phyloP scores from a whole-genome alignment of 495 filamentous ascomycete species.

The Penicillium egyptiacum region DNA sequence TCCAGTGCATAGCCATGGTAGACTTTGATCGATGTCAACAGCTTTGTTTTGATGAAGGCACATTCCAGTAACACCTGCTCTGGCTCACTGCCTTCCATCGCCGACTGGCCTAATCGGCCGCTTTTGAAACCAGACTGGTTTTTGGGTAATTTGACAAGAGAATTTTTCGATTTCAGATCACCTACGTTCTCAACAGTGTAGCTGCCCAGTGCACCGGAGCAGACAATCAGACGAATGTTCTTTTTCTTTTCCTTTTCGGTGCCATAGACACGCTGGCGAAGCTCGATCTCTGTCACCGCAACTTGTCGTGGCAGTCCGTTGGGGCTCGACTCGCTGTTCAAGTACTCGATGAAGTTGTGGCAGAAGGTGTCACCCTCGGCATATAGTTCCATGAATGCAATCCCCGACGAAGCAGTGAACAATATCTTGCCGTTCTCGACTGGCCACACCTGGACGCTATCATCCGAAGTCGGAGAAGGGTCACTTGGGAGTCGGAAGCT shows the following conservation, averaged over 20 bases:
- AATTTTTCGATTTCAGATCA: conserved; percentile 65
- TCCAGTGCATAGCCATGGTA: conserved; percentile 79
- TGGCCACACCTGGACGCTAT: conserved; percentile 84
- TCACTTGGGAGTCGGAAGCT: conserved; percentile 86
- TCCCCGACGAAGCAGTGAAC: conserved; percentile 75
- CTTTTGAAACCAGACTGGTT: conserved; percentile 72
- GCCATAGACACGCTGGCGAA: conserved; percentile 62
- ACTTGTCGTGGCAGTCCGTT: conserved; percentile 67
- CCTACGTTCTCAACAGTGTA: conserved; percentile 72
- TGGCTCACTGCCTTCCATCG: conserved; percentile 68
- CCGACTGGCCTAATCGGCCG: conserved; percentile 70
- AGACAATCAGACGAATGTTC: conserved; percentile 67
- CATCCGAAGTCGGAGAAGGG: conserved; percentile 60
- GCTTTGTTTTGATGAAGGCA: conserved; percentile 64
- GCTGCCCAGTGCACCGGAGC: conserved; percentile 70
- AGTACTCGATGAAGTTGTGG: conserved; percentile 75
- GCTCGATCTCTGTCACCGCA: conserved; percentile 68
- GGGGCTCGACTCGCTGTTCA: conserved; percentile 56
- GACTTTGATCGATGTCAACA: conserved; percentile 71
- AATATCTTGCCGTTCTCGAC: conserved; percentile 78
- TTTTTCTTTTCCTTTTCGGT: conserved; percentile 70
- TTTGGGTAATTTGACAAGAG: conserved; percentile 72
- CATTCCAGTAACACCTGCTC: conserved; percentile 75
- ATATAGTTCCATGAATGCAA: conserved; percentile 80
- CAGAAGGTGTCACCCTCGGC: conserved; percentile 73